These are phyloP conservation scores for Talaromyces trachyspermus DNA, from an alignment of 495 filamentous ascomycete species.

Conservation along the genomic window DNA sequence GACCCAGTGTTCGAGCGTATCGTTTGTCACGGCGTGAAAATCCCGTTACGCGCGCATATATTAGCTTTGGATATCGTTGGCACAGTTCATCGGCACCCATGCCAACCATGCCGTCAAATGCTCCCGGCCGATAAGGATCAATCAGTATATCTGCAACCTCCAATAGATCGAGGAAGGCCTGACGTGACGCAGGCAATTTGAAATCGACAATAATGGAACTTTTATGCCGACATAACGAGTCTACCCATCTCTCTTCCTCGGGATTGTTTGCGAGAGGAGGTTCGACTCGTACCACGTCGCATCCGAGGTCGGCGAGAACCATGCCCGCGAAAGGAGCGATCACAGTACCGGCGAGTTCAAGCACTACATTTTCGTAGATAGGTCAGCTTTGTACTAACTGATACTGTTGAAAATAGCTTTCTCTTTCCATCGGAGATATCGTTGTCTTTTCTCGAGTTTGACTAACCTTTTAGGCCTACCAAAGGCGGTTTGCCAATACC, in stretches of 20 bases:
- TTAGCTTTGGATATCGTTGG: not conserved
- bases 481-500: not conserved
- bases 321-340: conserved; percentile 16
- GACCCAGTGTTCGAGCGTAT: not conserved
- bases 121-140: not conserved
- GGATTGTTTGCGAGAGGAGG: not conserved
- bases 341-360: conserved; percentile 4
- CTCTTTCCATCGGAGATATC: not conserved
- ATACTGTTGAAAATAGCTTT: not conserved
- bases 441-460: not conserved
- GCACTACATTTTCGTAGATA: not conserved
- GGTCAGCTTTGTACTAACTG: not conserved
- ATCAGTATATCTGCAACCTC: conserved; percentile 4
- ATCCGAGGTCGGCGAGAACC: conserved; percentile 19
- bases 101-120: conserved; percentile 1
- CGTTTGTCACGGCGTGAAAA: not conserved
- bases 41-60: conserved; percentile 5
- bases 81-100: conserved; percentile 7
- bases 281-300: conserved; percentile 6
- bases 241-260: conserved; percentile 1
- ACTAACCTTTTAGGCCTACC: conserved; percentile 5
- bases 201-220: conserved; percentile 5
- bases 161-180: conserved; percentile 2
- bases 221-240: conserved; percentile 4
- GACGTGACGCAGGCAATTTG: not conserved